A percentile compares a stretch with the other conserved stretches of the same genome.
Evolutionary conservation across 2,329 filamentous ascomycete species (phyloP).

Genomic region (Trichoderma atroviride): DNA sequence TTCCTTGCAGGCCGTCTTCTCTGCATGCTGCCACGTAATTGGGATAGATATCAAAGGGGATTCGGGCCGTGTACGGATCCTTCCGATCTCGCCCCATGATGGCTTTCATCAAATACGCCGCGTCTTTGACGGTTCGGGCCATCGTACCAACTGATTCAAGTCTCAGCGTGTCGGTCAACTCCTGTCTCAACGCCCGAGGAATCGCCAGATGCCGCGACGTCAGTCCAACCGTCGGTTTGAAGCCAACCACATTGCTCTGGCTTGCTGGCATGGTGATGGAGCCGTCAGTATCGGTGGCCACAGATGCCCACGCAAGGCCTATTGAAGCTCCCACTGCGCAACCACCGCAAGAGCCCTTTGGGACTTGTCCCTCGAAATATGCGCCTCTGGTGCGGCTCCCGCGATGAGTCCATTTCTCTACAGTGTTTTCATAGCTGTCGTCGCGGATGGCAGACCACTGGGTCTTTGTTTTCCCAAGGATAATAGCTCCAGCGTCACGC

Average conservation of each 20-base stretch:
- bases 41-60: constrained; percentile 53
- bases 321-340: constrained; percentile 61
- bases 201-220: constrained; percentile 65
- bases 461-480: constrained; percentile 67
- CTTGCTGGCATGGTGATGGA: constrained; percentile 61
- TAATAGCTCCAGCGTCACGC: constrained; percentile 61
- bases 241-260: constrained; percentile 64
- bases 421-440: constrained; percentile 46
- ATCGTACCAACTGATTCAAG: constrained; percentile 70
- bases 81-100: constrained; percentile 62
- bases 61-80: constrained; percentile 66
- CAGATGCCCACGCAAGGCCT: constrained; percentile 58
- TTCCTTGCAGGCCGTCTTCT: constrained; percentile 54
- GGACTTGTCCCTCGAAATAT: constrained; percentile 63
- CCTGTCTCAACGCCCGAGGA: constrained; percentile 65
- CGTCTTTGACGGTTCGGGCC: constrained; percentile 66
- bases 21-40: constrained; percentile 65
- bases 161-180: constrained; percentile 62
- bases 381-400: constrained; percentile 63
- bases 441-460: constrained; percentile 64
- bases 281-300: constrained; percentile 59
- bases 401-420: constrained; percentile 64
- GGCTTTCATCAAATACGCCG: constrained; percentile 61
- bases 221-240: constrained; percentile 69
- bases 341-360: constrained; percentile 61